Percentiles rank a stretch among this genome's conserved stretches.
These are phyloP conservation scores for Zygosaccharomyces siamensis DNA, from an alignment of 805 yeast species.

Conservation along the genomic window DNA sequence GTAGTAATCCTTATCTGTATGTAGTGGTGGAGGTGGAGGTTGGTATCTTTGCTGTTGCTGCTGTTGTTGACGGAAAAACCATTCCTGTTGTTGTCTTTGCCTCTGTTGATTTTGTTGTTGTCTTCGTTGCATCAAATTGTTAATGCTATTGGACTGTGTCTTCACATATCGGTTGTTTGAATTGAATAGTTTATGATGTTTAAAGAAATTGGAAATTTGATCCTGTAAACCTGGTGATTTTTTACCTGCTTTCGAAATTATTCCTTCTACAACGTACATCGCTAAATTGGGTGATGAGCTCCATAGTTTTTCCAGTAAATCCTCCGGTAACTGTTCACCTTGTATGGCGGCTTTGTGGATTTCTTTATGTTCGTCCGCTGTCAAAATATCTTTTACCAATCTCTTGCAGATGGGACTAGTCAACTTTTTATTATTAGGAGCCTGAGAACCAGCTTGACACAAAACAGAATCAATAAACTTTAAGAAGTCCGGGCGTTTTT, in stretches of 20 bases:
- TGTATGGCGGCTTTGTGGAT: constrained; percentile 11
- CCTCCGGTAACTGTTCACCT: constrained; percentile 17
- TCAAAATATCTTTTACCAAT: constrained; percentile 18
- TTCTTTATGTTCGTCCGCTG: constrained; percentile 13
- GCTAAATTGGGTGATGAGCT: constrained; percentile 28
- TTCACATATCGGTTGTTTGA: constrained; percentile 18
- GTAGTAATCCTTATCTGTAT: constrained; percentile 64
- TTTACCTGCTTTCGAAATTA: constrained; percentile 13
- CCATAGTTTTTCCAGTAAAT: constrained; percentile 25
- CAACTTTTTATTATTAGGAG: constrained; percentile 4
- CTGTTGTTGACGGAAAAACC: constrained; percentile 26
- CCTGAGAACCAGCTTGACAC: constrained; percentile 22
- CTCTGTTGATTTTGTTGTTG: constrained; percentile 42
- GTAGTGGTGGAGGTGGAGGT: constrained; percentile 21
- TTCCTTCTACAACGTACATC: constrained; percentile 20
- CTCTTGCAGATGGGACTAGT: constrained; percentile 21
- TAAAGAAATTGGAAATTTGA: constrained; percentile 22
- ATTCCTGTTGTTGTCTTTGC: constrained; percentile 43
- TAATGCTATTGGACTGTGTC: constrained; percentile 36
- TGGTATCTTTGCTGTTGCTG: constrained; percentile 38
- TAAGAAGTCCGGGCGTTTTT: constrained; percentile 15
- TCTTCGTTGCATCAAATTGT: constrained; percentile 34
- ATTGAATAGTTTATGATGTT: constrained; percentile 18
- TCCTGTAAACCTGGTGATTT: constrained; percentile 11
- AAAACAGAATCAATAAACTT: constrained; percentile 18